Percentiles rank a stretch among this genome's conserved stretches.
Evolutionary conservation across 2,329 filamentous ascomycete species (phyloP).

Genomic region (Cladosporium sp.): DNA sequence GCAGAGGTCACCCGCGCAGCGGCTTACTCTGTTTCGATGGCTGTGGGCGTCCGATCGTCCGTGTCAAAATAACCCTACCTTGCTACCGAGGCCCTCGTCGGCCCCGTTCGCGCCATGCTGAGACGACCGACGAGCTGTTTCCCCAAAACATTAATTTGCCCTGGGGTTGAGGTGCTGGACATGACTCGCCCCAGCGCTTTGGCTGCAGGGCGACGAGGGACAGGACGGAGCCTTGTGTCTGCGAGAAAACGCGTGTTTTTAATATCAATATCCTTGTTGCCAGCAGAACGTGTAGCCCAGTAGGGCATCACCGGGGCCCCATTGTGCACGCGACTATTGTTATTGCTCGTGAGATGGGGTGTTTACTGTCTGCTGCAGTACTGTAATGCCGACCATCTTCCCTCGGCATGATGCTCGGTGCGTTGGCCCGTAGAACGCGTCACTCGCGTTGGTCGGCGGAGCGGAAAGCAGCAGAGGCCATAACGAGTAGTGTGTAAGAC

Average conservation of each 20-base stretch:
- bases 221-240: background rate
- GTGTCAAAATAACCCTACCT: background rate
- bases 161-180: background rate
- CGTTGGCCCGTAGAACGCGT: background rate
- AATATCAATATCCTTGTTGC: too few species aligned
- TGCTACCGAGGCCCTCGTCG: background rate
- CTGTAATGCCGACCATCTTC: background rate
- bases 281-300: background rate
- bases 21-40: conserved; percentile 2
- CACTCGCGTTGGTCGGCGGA: background rate
- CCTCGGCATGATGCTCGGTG: background rate
- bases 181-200: background rate
- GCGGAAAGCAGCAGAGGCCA: background rate
- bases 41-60: conserved; percentile 7
- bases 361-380: background rate
- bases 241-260: background rate
- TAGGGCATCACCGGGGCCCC: too few species aligned
- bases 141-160: background rate
- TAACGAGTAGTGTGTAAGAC: background rate
- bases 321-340: too few species aligned
- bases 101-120: background rate
- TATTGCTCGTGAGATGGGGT: too few species aligned
- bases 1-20: conserved; percentile 1
- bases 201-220: background rate
- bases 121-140: background rate